Evolutionary conservation across 75 land plant species (phyloP), one percentile per base, ranked within the genome.

Genomic region (Ceratopteris richardii): DNA sequence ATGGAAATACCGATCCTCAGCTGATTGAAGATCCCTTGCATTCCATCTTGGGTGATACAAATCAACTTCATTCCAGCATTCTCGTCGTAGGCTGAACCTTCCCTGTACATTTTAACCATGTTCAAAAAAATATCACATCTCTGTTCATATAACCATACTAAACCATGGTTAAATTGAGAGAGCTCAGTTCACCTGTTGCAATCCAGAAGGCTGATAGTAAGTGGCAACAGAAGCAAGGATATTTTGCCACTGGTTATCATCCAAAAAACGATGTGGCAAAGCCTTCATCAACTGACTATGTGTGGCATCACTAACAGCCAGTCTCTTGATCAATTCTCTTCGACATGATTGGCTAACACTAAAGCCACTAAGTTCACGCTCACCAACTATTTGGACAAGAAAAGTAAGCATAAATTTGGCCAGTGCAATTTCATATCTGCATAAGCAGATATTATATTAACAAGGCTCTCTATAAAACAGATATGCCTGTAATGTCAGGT

Each of bases 41-140:
- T 55, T 89, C 96, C 98, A 89, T 23, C 96, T 85, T 51, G 91
- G 88, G 65, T 81, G 88, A 74, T 94, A 94, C 14, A 94, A 71
- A 67, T 94, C 98, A 42, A 94, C 72, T 41, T 94, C 96, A 33
- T 60, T 77, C 98, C 98, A 94, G 67, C 62, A 85, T 50, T 65
- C 39, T 63, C 68, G 70, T 17, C 78, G 72, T 46, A 94, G 57
- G 21, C 87, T 75, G 73, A 85, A 94, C 62, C 62, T 94, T 2
- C 96, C 98, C 98, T 93, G 75, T 58, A 33, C 51, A 11, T n/a
- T 31, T 26, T 18, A 11, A 53, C 42, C 58, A 43, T 19, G 18
- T 19, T 23, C 7, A 51, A 31, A 67, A 23, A 6, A 28, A 22
- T 39, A 30, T 27, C 22, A n/a, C n/a, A n/a, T n/a, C n/a, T n/a